phyloP scores from a whole-genome alignment of 345 rosid species.

The Passiflora organensis region DNA sequence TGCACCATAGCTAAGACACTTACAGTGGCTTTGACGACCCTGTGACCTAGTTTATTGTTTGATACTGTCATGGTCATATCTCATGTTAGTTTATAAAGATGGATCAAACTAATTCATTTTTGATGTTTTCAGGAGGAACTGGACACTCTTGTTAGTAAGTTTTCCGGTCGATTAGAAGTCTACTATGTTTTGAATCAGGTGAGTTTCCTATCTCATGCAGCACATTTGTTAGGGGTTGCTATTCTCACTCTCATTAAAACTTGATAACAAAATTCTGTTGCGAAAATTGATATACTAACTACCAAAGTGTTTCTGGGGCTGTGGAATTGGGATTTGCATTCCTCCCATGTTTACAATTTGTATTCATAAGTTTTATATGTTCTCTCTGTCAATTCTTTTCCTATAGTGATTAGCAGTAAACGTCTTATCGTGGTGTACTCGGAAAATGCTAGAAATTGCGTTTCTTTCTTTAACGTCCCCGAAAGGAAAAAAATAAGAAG shows the following conservation, averaged over 20 bases:
- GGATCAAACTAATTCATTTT: neutral
- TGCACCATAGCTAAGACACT: too few species aligned
- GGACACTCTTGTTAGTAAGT: constrained; percentile 58
- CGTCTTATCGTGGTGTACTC: too few species aligned
- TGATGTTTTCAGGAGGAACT: constrained; percentile 63
- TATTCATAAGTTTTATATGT: too few species aligned
- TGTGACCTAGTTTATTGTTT: neutral
- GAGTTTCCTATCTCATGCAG: constrained; percentile 10
- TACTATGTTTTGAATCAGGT: constrained; percentile 96
- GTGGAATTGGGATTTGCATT: neutral
- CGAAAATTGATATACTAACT: neutral
- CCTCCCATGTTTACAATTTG: neutral
- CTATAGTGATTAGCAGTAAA: neutral
- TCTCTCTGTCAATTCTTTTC: neutral
- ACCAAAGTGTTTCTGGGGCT: neutral
- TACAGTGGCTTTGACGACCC: neutral
- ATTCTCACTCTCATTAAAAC: neutral
- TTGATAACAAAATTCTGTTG: neutral
- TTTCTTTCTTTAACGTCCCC: too few species aligned
- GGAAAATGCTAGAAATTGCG: too few species aligned
- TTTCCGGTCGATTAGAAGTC: constrained; percentile 62
- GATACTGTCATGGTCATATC: neutral
- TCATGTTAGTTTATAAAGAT: neutral
- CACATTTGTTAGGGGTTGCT: neutral
- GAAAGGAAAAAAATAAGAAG: too few species aligned